Percentiles rank a stretch among this genome's conserved stretches.
Conservation (phyloP, 2,329 filamentous ascomycete species). For the Penicillium frequentans region DNA sequence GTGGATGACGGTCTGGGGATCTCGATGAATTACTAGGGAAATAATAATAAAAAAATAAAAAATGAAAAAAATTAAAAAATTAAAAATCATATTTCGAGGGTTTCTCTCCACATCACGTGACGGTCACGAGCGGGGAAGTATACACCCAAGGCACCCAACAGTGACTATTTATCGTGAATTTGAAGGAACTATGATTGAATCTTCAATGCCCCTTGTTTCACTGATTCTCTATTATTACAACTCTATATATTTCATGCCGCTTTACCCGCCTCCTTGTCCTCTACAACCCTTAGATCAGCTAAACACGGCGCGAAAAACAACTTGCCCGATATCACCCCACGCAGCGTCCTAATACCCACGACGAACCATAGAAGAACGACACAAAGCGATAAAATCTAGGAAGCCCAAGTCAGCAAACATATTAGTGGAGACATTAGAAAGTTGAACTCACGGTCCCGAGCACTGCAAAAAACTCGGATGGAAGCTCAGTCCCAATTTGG, state of each 20-base stretch:
- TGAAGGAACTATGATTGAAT: not conserved
- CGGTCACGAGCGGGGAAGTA: not conserved
- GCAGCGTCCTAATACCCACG: slow-evolving; percentile 51
- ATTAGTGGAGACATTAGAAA: not conserved
- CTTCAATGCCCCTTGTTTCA: not conserved
- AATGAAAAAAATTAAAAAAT: slow-evolving; percentile 5
- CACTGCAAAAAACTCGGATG: slow-evolving; percentile 57
- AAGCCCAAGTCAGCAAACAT: not conserved
- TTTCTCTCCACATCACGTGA: slow-evolving; percentile 26
- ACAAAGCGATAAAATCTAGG: slow-evolving; percentile 49
- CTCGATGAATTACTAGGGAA: slow-evolving; percentile 23
- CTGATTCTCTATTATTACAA: not conserved
- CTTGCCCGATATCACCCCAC: slow-evolving; percentile 49
- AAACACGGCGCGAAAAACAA: slow-evolving; percentile 59
- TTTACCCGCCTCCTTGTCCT: slow-evolving; percentile 18
- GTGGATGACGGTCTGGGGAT: slow-evolving; percentile 26
- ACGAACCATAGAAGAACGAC: slow-evolving; percentile 59
- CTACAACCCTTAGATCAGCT: slow-evolving; percentile 31
- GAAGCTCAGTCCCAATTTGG: slow-evolving; percentile 51
- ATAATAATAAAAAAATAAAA: slow-evolving; percentile 17
- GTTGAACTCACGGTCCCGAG: slow-evolving; percentile 49
- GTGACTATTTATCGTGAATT: not conserved
- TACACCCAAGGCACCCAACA: not conserved
- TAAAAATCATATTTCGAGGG: slow-evolving; percentile 14
- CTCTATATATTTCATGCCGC: slow-evolving; percentile 12